Percentiles rank a stretch among this genome's conserved stretches.
Evolutionary conservation across 768 basidiomycete genomes (phyloP).

Genomic region (Suillus subaureus): DNA sequence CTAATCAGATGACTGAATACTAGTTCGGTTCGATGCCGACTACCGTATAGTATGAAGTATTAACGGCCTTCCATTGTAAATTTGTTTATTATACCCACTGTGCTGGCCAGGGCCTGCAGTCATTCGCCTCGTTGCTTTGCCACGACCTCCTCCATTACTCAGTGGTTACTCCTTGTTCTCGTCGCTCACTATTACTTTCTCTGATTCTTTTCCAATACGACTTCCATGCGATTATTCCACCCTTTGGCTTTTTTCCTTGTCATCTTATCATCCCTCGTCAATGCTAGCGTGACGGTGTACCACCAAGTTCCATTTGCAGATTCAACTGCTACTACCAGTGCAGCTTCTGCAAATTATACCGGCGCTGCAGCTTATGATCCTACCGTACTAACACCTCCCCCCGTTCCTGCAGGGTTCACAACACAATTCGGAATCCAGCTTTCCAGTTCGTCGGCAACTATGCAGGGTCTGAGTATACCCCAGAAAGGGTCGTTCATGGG

Average conservation of each 20-base stretch:
- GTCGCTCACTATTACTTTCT: not conserved
- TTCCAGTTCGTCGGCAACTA: slow-evolving; percentile 21
- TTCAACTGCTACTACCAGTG: slow-evolving; percentile 22
- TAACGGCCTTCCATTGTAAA: not conserved
- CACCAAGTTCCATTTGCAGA: slow-evolving; percentile 24
- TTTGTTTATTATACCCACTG: not conserved
- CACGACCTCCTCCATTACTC: not conserved
- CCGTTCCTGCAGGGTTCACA: slow-evolving; percentile 19
- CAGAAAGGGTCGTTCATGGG: slow-evolving; percentile 51
- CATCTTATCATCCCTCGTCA: slow-evolving; percentile 4
- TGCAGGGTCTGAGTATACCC: slow-evolving; percentile 25
- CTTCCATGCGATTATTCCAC: not conserved
- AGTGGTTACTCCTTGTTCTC: not conserved
- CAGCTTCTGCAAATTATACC: slow-evolving; percentile 28
- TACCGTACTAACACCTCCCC: slow-evolving; percentile 34
- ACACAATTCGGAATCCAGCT: slow-evolving; percentile 26
- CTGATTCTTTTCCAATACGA: not conserved
- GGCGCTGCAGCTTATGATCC: slow-evolving; percentile 37
- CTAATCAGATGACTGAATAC: too few species aligned
- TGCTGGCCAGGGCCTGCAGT: too few species aligned
- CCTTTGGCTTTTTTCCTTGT: slow-evolving; percentile 4
- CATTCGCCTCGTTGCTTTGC: not conserved
- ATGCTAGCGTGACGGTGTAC: slow-evolving; percentile 33
- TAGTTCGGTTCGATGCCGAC: not conserved
- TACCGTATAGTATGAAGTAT: not conserved